Evolutionary conservation across 441 rosid genomes (phyloP), one percentile per base, ranked within the genome.

Genomic region (Gossypium trilobum): DNA sequence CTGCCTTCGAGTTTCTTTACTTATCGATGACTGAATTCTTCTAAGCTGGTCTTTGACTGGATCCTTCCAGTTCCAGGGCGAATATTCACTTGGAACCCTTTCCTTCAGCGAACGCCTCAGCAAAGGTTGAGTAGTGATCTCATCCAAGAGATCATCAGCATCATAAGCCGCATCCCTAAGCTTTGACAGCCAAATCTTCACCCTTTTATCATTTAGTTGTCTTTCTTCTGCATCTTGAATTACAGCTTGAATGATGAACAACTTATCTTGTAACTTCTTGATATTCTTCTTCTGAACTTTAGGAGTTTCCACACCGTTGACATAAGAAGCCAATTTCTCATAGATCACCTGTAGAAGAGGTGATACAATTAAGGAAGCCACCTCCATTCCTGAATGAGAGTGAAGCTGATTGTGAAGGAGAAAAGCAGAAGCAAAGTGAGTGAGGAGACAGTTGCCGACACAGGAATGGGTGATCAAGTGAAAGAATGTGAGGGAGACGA

Each of bases 311-410:
- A 2, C 20, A 11, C 3, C 5, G 5, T 10, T 22, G 36, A 64
- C 54, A 13, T 16, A 51, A 27, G 75, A 46, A 46, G 59, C 68
- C 29, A 72, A 14, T 13, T 72, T 48, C 10, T 27, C 68, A 2
- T 8, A 46, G 25, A 79, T 48, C 70, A 57, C 75, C 71, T 79
- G 74, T 13, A 79, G 52, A 44, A 79, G 69, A 44, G 82, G 79
- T 2, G 78, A 79, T 5, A 79, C 31, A 25, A 79, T 19, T 19
- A 73, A 56, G 7, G 75, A 25, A 8, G 73, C 64, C 4, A 20
- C 64, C 52, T 59, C 68, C 69, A 44, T 61, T 64, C 11, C 68
- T 1, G 8, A 36, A 17, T 48, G 1, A 3, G 50, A 8, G 33
- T 6, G 27, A n/a, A n/a, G 29, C 14, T 61, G 67, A 61, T 62